Base-by-base conservation (phyloP, 75 land plant species). In the Picea sitchensis region DNA sequence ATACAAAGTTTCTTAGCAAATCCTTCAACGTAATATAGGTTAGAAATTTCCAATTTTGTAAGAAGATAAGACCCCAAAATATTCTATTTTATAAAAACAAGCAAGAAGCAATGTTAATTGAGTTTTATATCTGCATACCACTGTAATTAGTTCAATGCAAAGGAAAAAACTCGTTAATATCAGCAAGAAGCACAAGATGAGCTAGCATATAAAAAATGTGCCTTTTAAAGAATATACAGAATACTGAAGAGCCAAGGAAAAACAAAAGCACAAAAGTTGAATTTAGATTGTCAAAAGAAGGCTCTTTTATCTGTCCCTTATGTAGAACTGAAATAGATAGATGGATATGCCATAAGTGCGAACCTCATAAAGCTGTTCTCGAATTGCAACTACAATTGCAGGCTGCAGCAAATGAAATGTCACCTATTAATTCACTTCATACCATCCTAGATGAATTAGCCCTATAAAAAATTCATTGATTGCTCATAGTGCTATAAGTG, bases 301-400 rank as follows among this genome's bases (percentile, higher is more conserved):
- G 34, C 18, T 17, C 14, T 78, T 18, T 44, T 71, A n/a, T 18
- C 18, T 15, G 38, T 67, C 18, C 17, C 34, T 67, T 36, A 18
- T 14, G 73, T 59, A 58, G 30, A 26, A 60, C 74, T 21, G 4
- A 47, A 77, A 67, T 58, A 30, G 15, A 78, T 36, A 81, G 18
- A 7, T 75, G 36, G 34, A 75, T 56, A 57, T n/a, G 65, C 9
- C 14, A n/a, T 60, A 34, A 56, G 51, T 61, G 31, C 61, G 67
- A 30, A 95, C 98, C 95, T 96, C 96, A 73, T 89, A 94, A 23
- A 96, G 94, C 59, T 96, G 98, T 68, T 96, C 94, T 41, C 98
- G 89, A 65, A 96, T 96, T 30, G 98, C 84, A 78, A 96, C 80
- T n/a, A 96, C 92, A 88, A 96, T 83, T 31, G 94, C 96, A 73